Percentiles rank a stretch among this genome's conserved stretches.
These are phyloP conservation scores for Poa annua DNA, from an alignment of 176 grass and related monocot species.

Conservation along the genomic window DNA sequence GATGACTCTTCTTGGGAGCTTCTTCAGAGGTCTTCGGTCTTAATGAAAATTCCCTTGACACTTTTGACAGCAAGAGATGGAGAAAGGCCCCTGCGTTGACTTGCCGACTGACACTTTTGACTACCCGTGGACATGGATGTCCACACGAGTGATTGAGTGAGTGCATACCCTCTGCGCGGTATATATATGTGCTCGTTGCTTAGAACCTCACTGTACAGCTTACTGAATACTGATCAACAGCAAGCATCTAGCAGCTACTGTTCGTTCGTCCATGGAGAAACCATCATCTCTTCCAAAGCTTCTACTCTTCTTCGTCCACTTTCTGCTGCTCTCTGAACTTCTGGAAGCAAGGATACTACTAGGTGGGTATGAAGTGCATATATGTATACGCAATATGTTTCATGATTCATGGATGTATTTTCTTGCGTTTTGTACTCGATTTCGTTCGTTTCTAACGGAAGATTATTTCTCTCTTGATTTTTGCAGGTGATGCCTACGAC, in stretches of 20 bases:
- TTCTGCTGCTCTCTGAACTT: background rate
- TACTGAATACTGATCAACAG: background rate
- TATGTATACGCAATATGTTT: background rate
- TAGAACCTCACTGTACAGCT: background rate
- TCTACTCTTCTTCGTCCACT: background rate
- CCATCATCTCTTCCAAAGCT: background rate
- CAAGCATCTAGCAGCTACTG: background rate
- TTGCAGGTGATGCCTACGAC: slow-evolving; percentile 4
- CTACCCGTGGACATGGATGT: background rate
- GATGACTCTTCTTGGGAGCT: background rate
- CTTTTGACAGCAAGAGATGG: slow-evolving; percentile 13
- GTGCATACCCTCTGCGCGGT: too few species aligned
- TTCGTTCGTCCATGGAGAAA: background rate
- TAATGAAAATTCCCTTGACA: slow-evolving; percentile 1
- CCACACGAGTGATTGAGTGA: background rate
- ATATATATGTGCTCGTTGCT: background rate
- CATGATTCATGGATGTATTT: background rate
- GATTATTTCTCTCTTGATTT: background rate
- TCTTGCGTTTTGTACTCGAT: background rate
- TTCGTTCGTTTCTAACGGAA: background rate
- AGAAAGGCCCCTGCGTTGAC: background rate
- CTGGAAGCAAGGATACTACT: background rate
- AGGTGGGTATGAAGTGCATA: background rate
- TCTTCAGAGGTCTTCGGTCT: background rate
- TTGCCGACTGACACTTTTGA: slow-evolving; percentile 8